A percentile compares a stretch with the other conserved stretches of the same genome.
Evolutionary conservation across 1,284 basidiomycete genomes (phyloP).

Genomic region (Cryptococcus sp.): DNA sequence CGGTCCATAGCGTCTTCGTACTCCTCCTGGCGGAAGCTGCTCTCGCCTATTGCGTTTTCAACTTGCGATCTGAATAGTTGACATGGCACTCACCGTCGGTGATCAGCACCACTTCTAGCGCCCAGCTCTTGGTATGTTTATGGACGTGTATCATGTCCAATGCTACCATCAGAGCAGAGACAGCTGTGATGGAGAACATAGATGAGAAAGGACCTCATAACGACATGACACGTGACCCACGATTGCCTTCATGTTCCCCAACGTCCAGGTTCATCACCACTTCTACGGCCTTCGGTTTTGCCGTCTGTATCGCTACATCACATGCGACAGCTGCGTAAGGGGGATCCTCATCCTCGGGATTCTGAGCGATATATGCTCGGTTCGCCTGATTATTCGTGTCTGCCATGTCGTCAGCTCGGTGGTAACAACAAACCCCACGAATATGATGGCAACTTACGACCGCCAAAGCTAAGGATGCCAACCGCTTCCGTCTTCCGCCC

Average conservation of each 20-base stretch:
- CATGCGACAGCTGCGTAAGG: constrained; percentile 73
- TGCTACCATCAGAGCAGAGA: constrained; percentile 83
- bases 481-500: constrained; percentile 89
- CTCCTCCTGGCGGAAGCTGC: constrained; percentile 56
- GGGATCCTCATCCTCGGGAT: constrained; percentile 44
- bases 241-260: constrained; percentile 47
- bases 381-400: constrained; percentile 72
- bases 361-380: constrained; percentile 52
- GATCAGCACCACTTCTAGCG: constrained; percentile 72
- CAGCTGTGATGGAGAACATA: constrained; percentile 58
- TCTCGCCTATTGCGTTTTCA: constrained; percentile 32
- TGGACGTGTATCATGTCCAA: constrained; percentile 63
- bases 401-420: constrained; percentile 26
- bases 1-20: constrained; percentile 69
- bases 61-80: constrained; percentile 62
- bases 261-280: constrained; percentile 69
- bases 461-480: constrained; percentile 80
- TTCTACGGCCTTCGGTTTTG: constrained; percentile 71
- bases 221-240: constrained; percentile 25
- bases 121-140: constrained; percentile 73
- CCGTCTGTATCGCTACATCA: constrained; percentile 74
- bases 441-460: constrained; percentile 58
- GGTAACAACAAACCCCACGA: constrained; percentile 14
- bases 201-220: background rate
- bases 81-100: constrained; percentile 75